Evolutionary conservation across 1,284 basidiomycete genomes (phyloP), one percentile per base, ranked within the genome.

Genomic region (Rhodotorula sp.): DNA sequence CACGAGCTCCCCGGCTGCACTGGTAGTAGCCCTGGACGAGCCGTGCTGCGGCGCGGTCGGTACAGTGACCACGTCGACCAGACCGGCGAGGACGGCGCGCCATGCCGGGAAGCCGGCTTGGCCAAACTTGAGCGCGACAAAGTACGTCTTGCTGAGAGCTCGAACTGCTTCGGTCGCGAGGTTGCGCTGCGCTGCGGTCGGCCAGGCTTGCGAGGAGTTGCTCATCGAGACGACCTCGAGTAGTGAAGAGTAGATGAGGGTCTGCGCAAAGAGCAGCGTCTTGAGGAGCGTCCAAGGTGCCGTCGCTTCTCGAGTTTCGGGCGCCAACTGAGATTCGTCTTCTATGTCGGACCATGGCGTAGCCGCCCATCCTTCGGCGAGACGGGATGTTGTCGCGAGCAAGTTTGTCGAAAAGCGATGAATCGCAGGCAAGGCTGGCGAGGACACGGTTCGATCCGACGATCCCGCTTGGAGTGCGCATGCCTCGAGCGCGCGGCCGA

Each of bases 221-320:
- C 51, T 49, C 1, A 61, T 34, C n/a, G 58, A 26, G 39, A 76
- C 71, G 49, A 79, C 34, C 6, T 73, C 67, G 26, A 79, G 67
- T 10, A 79, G 56, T 8, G 75, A 75, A 10, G 76, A 75, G 62
- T 75, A 71, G 59, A 79, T 58, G 66, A 78, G 73, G 3, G 77
- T 78, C 39, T 74, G 63, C 2, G 72, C 69, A 64, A 79, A 79
- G 23, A 79, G 71, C 61, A 79, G 72, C 16, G 76, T 64, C 56
- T 79, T 79, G 65, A 78, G 71, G 23, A 75, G 70, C 5, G 73
- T 75, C 78, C 78, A 79, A 0, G 76, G 76, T 34, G 70, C 71
- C 6, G 70, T 71, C 48, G 68, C 64, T 1, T 61, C 15, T 29
- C 74, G 70, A 0, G 77, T 77, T 10, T 69, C 18, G 12, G 73